Percentiles rank a stretch among this genome's conserved stretches.
phyloP scores from a whole-genome alignment of 1,284 basidiomycete species.

The Cutaneotrichosporon sp. region DNA sequence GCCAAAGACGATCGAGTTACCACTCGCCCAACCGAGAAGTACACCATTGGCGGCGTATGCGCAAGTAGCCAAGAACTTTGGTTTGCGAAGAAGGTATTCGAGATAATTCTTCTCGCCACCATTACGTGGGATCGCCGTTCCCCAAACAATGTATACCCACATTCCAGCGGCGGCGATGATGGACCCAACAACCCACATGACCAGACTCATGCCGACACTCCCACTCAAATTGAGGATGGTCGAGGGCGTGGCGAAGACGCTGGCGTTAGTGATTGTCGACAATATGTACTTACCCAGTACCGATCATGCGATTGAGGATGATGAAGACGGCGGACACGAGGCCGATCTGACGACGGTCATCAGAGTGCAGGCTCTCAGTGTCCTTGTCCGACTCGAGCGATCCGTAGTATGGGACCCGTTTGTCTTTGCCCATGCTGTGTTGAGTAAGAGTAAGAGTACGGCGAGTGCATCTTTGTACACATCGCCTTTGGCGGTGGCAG shows the following conservation, averaged over 20 bases:
- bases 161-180: constrained; percentile 34
- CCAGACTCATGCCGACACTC: constrained; percentile 22
- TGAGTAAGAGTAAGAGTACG: background rate
- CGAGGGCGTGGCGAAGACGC: constrained; percentile 25
- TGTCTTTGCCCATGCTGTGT: background rate
- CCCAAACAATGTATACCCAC: constrained; percentile 35
- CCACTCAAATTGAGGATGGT: constrained; percentile 22
- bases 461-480: background rate
- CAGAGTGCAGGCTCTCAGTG: background rate
- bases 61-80: constrained; percentile 24
- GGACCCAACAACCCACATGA: constrained; percentile 37
- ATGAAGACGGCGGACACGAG: constrained; percentile 17
- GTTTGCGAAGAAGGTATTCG: constrained; percentile 26
- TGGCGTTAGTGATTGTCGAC: background rate
- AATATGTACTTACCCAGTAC: constrained; percentile 13
- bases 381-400: background rate
- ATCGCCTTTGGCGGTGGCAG: no score
- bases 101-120: constrained; percentile 33
- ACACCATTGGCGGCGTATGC: constrained; percentile 26
- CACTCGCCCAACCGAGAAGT: constrained; percentile 25
- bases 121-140: constrained; percentile 25
- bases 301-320: constrained; percentile 25
- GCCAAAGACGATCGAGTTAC: constrained; percentile 18
- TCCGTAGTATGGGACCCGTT: background rate
- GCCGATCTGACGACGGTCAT: constrained; percentile 19